Base-by-base conservation (phyloP, 83 land plant genomes). In the Isoetes engelmannii region DNA sequence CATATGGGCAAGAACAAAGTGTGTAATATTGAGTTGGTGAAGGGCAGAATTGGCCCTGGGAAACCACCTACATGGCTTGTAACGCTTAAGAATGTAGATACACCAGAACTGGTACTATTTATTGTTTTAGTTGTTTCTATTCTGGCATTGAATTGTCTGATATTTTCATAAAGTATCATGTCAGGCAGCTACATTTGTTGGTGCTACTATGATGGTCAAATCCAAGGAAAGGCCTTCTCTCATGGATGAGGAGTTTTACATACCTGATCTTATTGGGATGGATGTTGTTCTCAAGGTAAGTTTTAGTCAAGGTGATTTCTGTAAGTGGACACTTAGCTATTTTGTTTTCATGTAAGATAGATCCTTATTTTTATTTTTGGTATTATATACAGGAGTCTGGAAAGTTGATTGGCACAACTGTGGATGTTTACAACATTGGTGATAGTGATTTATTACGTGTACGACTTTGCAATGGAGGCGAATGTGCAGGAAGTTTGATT, bases 241-340 rank as follows among this genome's bases (percentile, higher is more conserved):
- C 79, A 84, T 82, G 56, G 91, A 85, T 15, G 89, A 83, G 5
- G 91, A 89, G 41, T 79, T 84, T 73, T 92, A 89, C 65, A 73
- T 81, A 37, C 87, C 77, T 60, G 97, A 92, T 67, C 94, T 92
- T 73, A 67, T 92, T 42, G 97, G 97, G 70, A 92, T 92, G 97
- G 74, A 63, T 51, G 94, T 92, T 60, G 7, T 83, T 71, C 63
- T 89, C 17, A 81, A 92, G 97, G 97, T 92, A 37, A 71, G 72
- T 10, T 51, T 12, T 51, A 51, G 12, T 12, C 54, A 51, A 10
- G 15, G 54, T 51, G 12, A 15, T 70, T n/a, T 59, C n/a, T 59
- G 48, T 62, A 71, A 42, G 44, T 4, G 43, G 74, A 42, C 7
- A 70, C 8, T 60, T 45, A 51, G 12, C 54, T 12, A 51, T 51